Percentiles rank a stretch among this genome's conserved stretches.
Conservation (phyloP, 2,329 filamentous ascomycete genomes). For the Clarireedia monteithiana region DNA sequence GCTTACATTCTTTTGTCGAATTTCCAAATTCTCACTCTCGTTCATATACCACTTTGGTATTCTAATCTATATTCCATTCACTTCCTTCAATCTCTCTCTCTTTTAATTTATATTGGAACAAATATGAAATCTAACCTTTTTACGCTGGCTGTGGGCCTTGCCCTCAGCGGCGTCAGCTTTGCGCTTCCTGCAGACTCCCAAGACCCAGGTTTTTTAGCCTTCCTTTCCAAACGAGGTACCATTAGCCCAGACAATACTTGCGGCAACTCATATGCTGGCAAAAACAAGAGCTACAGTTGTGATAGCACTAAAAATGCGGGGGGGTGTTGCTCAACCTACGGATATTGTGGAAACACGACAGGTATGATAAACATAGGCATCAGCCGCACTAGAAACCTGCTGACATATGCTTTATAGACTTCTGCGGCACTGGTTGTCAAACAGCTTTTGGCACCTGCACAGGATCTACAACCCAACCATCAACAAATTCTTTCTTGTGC, state of each 20-base stretch:
- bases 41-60: not conserved
- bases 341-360: slow-evolving; percentile 14
- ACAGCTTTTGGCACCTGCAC: slow-evolving; percentile 7
- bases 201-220: slow-evolving; percentile 6
- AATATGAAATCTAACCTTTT: slow-evolving; percentile 8
- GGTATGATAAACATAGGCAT: not conserved
- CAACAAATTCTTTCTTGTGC: not conserved
- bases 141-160: slow-evolving; percentile 4
- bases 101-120: not conserved
- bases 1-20: not conserved
- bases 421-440: slow-evolving; percentile 23
- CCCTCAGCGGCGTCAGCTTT: slow-evolving; percentile 4
- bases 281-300: slow-evolving; percentile 22
- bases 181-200: slow-evolving; percentile 6
- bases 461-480: slow-evolving; percentile 3
- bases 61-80: not conserved
- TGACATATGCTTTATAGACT: slow-evolving; percentile 9
- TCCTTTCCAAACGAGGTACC: slow-evolving; percentile 6
- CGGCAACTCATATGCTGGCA: slow-evolving; percentile 8
- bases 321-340: slow-evolving; percentile 26
- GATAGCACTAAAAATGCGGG: slow-evolving; percentile 15
- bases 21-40: not conserved
- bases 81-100: not conserved
- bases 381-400: not conserved
- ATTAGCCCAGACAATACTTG: slow-evolving; percentile 18